Evolutionary conservation across 768 basidiomycete species (phyloP), one percentile per base, ranked within the genome.

Genomic region (Cyclocybe aegerita): DNA sequence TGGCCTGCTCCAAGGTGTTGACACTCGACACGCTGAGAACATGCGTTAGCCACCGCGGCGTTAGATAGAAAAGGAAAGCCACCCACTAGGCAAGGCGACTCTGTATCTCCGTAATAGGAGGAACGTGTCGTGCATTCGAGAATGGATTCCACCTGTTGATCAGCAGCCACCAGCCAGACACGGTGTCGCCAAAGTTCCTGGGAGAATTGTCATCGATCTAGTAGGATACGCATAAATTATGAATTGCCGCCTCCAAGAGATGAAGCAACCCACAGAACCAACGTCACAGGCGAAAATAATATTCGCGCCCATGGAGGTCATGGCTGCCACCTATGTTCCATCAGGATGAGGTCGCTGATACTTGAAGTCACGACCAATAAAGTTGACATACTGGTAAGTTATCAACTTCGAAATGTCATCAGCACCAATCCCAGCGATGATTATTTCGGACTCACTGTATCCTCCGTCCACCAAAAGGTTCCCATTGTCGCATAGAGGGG

Each of bases 141-240:
- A 94, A 94, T 0, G 93, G 93, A 62, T 94, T 95, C 86, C 85
- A 98, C 44, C 93, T 76, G 66, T 97, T 98, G 53, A 98, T 64
- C 45, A 98, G 72, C 12, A 98, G 79, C 90, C 93, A 98, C 86
- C 91, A 97, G 29, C 97, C 97, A 3, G 94, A 97, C 2, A 99
- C 79, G 1, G 90, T 86, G 60, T 99, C 97, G 4, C 97, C 94
- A 67, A 95, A 97, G 58, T 90, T 87, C 46, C 97, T 80, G 0
- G 96, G 94, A 1, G 91, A 91, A 51, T 96, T 98, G 64, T 99
- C 97, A 61, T 98, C 96, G 50, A 95, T 77, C 82, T 92, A 64
- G 16, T 39, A 50, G 50, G 33, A 39, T 30, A 35, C 35, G 39
- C 47, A 39, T 43, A 11, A 52, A 32, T 35, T 16, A 12, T 32